Evolutionary conservation across 164 flowering plant species (phyloP), one percentile per base, ranked within the genome.

Genomic region (Piper longum): DNA sequence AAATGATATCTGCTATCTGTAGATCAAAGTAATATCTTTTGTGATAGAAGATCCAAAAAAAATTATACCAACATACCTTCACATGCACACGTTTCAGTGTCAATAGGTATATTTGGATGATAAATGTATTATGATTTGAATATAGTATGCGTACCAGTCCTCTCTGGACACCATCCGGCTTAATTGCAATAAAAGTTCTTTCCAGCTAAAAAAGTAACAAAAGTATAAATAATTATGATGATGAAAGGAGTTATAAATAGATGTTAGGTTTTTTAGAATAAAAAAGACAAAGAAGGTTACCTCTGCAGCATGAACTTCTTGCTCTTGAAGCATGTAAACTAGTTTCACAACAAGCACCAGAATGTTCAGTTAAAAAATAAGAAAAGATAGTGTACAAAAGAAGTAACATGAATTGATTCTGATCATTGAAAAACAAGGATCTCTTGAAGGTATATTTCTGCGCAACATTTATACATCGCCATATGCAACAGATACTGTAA

Each of bases 131-230:
- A 14, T 9, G 3, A 5, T 8, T 9, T 12, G 14, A 48, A 12
- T 48, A 9, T 14, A 48, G 12, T 48, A 48, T 48, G 52, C 52
- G 7, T 81, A 93, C 99, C 88, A 93, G 82, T 18, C 97, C 99
- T 76, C 99, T 83, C 71, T 93, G 99, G 57, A 93, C 97, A 73
- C 99, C 99, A 78, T 93, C 99, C 57, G 97, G 99, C 79, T 93
- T 93, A 73, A 93, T 93, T 54, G 97, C 97, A 71, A 93, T 93
- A 75, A 93, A 93, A 64, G 95, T 93, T 56, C 91, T 84, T 78
- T 93, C 99, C 81, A 93, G 59, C 97, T 90, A 72, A 17, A 36
- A 16, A 69, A 12, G 59, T 26, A 17, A 16, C 39, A 57, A 57
- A 57, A 26, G 41, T 11, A 18, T 18, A 26, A 26, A 26, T 26